Conservation (phyloP, 352 stramenopile genomes). For the Blastocystis sp. region DNA sequence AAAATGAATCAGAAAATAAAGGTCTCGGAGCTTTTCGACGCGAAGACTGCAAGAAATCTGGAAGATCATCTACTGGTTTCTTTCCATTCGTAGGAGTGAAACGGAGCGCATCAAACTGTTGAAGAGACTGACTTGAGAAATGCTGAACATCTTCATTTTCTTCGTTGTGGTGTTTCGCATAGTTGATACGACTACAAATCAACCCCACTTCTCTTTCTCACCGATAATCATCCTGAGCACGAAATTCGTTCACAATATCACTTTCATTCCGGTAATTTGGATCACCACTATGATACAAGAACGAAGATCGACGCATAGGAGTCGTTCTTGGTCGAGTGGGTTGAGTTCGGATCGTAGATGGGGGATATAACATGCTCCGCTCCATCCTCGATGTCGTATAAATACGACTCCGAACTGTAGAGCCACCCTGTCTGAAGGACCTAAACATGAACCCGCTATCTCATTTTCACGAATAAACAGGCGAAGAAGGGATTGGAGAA, state of each 20-base stretch:
- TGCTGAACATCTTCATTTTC: not conserved
- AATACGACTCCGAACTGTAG: not conserved
- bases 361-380: slow-evolving; percentile 32
- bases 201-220: not conserved
- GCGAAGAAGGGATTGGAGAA: not conserved
- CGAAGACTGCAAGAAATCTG: not conserved
- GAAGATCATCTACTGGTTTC: not conserved
- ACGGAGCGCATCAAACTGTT: not conserved
- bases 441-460: not conserved
- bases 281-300: not conserved
- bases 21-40: not conserved
- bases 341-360: not conserved
- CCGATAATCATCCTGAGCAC: not conserved
- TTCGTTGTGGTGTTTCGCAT: not conserved
- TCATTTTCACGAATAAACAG: not conserved
- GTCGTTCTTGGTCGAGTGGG: not conserved
- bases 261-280: not conserved
- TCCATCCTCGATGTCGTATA: not conserved
- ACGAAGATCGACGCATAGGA: not conserved
- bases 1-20: not conserved
- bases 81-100: not conserved
- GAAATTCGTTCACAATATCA: not conserved
- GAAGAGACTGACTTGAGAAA: not conserved
- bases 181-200: not conserved
- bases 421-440: not conserved